phyloP scores from a whole-genome alignment of 805 yeast genomes.

The Metschnikowia reukaufii region DNA sequence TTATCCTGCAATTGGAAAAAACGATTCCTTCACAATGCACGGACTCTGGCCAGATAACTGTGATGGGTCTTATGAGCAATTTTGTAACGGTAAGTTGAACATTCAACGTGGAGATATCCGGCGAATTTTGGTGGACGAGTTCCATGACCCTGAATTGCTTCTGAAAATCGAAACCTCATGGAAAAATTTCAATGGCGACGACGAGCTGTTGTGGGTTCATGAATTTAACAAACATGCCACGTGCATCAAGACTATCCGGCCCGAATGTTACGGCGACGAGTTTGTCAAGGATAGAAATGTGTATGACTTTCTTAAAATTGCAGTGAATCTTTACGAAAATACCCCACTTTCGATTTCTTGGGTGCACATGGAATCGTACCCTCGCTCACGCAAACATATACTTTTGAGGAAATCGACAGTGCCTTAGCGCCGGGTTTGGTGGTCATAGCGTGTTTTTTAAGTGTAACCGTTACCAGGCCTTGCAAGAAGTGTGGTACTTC shows the following conservation, averaged over 20 bases:
- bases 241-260: slow-evolving; percentile 40
- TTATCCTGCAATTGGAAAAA: slow-evolving; percentile 33
- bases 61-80: slow-evolving; percentile 39
- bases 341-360: slow-evolving; percentile 40
- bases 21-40: slow-evolving; percentile 41
- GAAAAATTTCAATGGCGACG: slow-evolving; percentile 36
- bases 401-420: slow-evolving; percentile 29
- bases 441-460: slow-evolving; percentile 39
- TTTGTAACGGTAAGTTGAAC: slow-evolving; percentile 34
- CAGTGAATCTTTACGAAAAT: slow-evolving; percentile 34
- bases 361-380: slow-evolving; percentile 39
- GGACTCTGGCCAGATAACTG: slow-evolving; percentile 47
- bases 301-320: slow-evolving; percentile 31
- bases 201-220: slow-evolving; percentile 41
- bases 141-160: slow-evolving; percentile 26
- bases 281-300: slow-evolving; percentile 25
- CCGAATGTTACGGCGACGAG: slow-evolving; percentile 35
- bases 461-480: slow-evolving; percentile 26
- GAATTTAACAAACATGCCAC: slow-evolving; percentile 49
- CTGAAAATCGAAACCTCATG: slow-evolving; percentile 27
- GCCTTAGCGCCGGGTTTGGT: slow-evolving; percentile 35
- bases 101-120: slow-evolving; percentile 24
- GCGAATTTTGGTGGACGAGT: slow-evolving; percentile 28
- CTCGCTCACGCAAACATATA: slow-evolving; percentile 32
- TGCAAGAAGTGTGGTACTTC: slow-evolving; percentile 30